These are phyloP conservation scores for Trichoderma pleuroti DNA, from an alignment of 2,329 filamentous ascomycete species.

Conservation along the genomic window DNA sequence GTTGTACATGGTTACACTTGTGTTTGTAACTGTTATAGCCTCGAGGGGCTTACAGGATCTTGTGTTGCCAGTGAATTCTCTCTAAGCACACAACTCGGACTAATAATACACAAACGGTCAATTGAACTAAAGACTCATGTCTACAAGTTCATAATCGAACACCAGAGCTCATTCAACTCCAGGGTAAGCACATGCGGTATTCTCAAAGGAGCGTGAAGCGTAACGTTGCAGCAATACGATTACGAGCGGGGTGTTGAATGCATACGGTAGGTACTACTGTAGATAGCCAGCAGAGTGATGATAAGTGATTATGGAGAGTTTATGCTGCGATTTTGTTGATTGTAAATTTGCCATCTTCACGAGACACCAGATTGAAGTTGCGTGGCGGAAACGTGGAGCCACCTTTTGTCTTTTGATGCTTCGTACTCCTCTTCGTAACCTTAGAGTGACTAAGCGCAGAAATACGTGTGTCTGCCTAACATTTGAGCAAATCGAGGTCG, in stretches of 20 bases:
- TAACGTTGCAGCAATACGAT: not conserved
- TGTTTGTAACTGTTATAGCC: not conserved
- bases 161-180: not conserved
- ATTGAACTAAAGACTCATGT: not conserved
- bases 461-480: not conserved
- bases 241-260: not conserved
- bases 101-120: not conserved
- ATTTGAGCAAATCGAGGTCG: not conserved
- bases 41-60: fast-evolving
- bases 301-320: not conserved
- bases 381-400: not conserved
- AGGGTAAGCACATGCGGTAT: not conserved
- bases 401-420: not conserved
- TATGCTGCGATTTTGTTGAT: not conserved
- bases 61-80: fast-evolving
- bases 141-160: not conserved
- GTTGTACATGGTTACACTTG: not conserved
- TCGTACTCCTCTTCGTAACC: not conserved
- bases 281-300: not conserved
- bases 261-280: too few species aligned
- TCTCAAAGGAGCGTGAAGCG: not conserved
- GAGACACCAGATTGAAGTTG: not conserved
- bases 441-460: not conserved
- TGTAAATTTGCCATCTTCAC: not conserved
- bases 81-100: too few species aligned